Evolutionary conservation across 208 protist species (phyloP), one percentile per base, ranked within the genome.

Genomic region (Phytomonas sp.): DNA sequence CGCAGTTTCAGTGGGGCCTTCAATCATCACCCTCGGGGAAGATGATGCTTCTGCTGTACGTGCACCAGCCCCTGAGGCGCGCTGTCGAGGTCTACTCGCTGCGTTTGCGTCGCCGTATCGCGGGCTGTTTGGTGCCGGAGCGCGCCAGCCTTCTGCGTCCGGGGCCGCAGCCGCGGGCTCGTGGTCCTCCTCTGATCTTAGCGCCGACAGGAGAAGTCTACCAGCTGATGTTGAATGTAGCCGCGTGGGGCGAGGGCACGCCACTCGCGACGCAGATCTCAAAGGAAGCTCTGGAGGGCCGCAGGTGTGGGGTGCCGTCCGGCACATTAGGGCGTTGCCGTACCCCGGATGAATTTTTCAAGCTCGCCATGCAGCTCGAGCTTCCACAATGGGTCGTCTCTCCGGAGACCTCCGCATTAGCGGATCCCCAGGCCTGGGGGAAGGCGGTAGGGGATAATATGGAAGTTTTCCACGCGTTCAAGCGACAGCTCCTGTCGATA

Each of bases 21-120:
- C 6, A 71, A 73, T 0, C 40, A 78, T 30, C 53, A 20, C 28
- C 62, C 23, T 43, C 43, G 8, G 83, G 78, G 59, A 72, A 78
- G 62, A 74, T 70, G 29, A 73, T 78, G 68, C 71, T 88, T 60
- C 66, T 90, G 40, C 73, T 96, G 13, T 75, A 91, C 34, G 80
- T 96, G 32, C 78, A 92, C 68, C 72, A 86, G 53, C 76, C 88
- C n/a, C 82, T 92, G 72, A 85, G 90, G 30, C 69, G 78, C 53
- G 75, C 79, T 0, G 77, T 93, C 2, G 85, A 93, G 80, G 68
- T 96, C 56, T 83, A 93, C 73, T 76, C 83, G 9, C n/a, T 88
- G 32, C 85, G 86, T 2, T 64, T 81, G 8, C 74, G 78, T 29
- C 64, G 74, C 23, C 79, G 87, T 30, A 65, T 96, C 17, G 87